These are phyloP conservation scores for Daldinia sp. DNA, from an alignment of 2,329 filamentous ascomycete species.

Conservation along the genomic window DNA sequence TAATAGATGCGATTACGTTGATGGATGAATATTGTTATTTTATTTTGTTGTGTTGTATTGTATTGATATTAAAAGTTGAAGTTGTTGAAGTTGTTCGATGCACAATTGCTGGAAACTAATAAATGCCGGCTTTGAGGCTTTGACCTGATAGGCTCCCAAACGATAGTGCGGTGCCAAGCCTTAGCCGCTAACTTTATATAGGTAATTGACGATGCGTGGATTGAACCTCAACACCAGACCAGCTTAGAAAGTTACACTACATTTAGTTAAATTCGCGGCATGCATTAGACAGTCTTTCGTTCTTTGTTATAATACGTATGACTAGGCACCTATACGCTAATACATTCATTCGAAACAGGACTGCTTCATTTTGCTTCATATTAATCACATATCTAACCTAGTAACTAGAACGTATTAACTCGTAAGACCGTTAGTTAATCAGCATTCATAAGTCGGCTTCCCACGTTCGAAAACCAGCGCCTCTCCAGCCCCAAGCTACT, in stretches of 20 bases:
- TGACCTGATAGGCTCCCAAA: neutral
- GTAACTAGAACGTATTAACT: neutral
- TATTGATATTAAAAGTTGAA: too few relatives aligned
- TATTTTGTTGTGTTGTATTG: too few relatives aligned
- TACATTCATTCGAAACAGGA: too few relatives aligned
- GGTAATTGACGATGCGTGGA: neutral
- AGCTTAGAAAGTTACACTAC: neutral
- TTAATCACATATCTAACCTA: neutral
- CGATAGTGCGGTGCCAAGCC: neutral
- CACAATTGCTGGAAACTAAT: neutral
- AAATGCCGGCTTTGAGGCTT: neutral
- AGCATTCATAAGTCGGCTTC: slow-evolving; percentile 9
- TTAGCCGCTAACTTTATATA: neutral
- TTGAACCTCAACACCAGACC: neutral
- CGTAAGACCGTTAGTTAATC: too few relatives aligned
- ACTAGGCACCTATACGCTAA: too few relatives aligned
- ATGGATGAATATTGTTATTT: neutral
- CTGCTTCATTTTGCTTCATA: neutral
- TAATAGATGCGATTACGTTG: neutral
- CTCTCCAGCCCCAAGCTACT: slow-evolving; percentile 86
- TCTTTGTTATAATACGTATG: too few relatives aligned
- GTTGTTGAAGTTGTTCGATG: neutral
- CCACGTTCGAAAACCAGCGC: slow-evolving; percentile 51
- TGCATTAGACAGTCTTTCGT: neutral
- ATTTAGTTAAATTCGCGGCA: too few relatives aligned